Conservation (phyloP, 208 protist genomes). For the Acanthamoeba sp. region DNA sequence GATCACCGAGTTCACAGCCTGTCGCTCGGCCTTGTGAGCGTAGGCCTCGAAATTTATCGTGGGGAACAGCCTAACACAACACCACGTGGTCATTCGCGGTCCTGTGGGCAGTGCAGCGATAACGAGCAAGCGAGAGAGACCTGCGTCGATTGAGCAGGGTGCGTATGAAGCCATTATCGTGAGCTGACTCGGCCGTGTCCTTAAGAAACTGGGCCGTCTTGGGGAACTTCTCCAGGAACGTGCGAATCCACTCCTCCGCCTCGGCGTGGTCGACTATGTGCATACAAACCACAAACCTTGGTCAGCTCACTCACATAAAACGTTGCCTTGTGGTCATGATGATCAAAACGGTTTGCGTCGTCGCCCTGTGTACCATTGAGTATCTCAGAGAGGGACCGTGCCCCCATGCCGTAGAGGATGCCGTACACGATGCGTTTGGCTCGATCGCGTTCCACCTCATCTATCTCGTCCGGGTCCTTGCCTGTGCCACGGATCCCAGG, state of each 20-base stretch:
- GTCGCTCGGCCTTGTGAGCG: constrained; percentile 45
- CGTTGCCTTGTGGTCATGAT: no score
- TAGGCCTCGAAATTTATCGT: constrained; percentile 58
- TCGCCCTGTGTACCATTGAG: not conserved
- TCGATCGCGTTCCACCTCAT: constrained; percentile 33
- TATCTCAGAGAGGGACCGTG: constrained; percentile 21
- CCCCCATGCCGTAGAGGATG: constrained; percentile 72
- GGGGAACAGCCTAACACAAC: not conserved
- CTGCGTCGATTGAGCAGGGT: constrained; percentile 38
- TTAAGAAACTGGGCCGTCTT: constrained; percentile 53
- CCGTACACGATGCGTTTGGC: constrained; percentile 65
- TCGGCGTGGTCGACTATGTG: constrained; percentile 30
- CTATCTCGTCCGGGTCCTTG: constrained; percentile 35
- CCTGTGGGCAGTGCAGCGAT: not conserved
- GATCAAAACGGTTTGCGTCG: no score
- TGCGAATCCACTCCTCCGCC: constrained; percentile 8
- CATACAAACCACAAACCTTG: not conserved
- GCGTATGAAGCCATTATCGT: constrained; percentile 40
- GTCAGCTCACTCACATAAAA: not conserved
- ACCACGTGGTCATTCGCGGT: not conserved
- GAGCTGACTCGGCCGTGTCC: constrained; percentile 13
- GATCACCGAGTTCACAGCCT: constrained; percentile 70
- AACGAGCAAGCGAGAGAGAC: not conserved
- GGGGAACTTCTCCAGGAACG: constrained; percentile 70
- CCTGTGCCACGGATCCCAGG: no score